Percentiles rank a stretch among this genome's conserved stretches.
Conservation (phyloP, 495 filamentous ascomycete species). For the Trichoderma asperelloides region DNA sequence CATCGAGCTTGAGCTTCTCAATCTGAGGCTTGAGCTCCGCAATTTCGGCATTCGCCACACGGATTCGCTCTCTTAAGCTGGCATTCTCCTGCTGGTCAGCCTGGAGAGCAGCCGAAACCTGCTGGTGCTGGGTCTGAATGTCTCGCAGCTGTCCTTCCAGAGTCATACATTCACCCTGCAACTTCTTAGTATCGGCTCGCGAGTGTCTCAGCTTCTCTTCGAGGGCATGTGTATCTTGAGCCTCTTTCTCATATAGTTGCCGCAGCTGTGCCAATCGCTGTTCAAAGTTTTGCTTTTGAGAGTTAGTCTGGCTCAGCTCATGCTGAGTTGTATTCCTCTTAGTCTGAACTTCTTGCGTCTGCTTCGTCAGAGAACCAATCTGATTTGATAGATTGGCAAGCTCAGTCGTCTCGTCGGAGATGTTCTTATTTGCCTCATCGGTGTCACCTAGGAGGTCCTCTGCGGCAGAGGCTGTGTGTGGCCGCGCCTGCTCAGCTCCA, state of each 20-base stretch:
- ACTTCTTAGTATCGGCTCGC: conserved; percentile 69
- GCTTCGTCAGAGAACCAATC: conserved; percentile 76
- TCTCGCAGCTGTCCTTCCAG: conserved; percentile 78
- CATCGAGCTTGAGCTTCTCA: conserved; percentile 81
- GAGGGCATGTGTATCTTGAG: conserved; percentile 70
- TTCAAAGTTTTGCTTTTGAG: conserved; percentile 90
- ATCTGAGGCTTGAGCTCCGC: conserved; percentile 74
- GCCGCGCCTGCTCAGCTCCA: conserved; percentile 63
- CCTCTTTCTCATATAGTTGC: conserved; percentile 84
- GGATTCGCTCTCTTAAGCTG: conserved; percentile 78
- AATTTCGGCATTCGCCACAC: conserved; percentile 70
- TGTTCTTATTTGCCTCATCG: conserved; percentile 79
- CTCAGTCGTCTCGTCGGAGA: conserved; percentile 82
- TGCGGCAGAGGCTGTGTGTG: conserved; percentile 48
- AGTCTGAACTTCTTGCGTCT: conserved; percentile 84
- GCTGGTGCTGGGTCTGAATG: conserved; percentile 72
- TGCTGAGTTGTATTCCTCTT: conserved; percentile 71
- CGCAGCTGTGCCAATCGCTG: conserved; percentile 74
- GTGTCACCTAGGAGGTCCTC: conserved; percentile 94
- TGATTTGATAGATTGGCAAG: conserved; percentile 96
- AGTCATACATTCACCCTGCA: conserved; percentile 72
- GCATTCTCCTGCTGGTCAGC: conserved; percentile 84
- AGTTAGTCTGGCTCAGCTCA: conserved; percentile 64
- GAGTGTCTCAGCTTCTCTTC: conserved; percentile 72
- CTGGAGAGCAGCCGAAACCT: conserved; percentile 63